These are phyloP conservation scores for Phytophthora sp. DNA, from an alignment of 352 stramenopile genomes.

Conservation along the genomic window DNA sequence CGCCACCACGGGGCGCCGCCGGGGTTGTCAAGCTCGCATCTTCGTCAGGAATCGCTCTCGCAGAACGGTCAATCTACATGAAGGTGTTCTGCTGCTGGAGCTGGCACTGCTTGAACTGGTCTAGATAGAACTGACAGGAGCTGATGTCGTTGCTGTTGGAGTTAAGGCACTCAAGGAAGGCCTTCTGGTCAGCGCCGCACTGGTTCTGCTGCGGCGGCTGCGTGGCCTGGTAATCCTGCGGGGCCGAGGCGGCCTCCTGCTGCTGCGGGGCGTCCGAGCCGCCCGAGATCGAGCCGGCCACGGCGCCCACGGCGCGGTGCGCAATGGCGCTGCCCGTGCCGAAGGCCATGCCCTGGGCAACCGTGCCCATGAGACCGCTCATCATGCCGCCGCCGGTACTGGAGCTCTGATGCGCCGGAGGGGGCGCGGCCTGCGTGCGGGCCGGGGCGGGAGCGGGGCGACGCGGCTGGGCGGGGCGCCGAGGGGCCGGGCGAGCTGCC, in stretches of 20 bases:
- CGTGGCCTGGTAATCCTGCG: constrained; percentile 33
- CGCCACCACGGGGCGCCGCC: neutral
- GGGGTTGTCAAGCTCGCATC: constrained; percentile 2
- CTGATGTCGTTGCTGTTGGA: constrained; percentile 88
- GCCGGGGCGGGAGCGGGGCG: constrained; percentile 58
- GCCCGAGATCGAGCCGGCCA: constrained; percentile 72
- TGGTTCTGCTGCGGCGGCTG: constrained; percentile 53
- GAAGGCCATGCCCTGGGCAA: constrained; percentile 98
- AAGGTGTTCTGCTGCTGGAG: constrained; percentile 75
- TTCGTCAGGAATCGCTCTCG: constrained; percentile 9
- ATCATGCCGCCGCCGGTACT: constrained; percentile 90
- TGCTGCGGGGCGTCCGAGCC: constrained; percentile 55
- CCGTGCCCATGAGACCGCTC: constrained; percentile 94
- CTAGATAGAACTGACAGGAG: constrained; percentile 89
- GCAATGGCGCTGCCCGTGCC: constrained; percentile 96
- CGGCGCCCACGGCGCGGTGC: constrained; percentile 90
- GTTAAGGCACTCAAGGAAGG: constrained; percentile 88
- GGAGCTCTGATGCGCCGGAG: constrained; percentile 59
- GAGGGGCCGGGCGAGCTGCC: constrained; percentile 39
- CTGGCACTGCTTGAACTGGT: constrained; percentile 88
- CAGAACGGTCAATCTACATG: constrained; percentile 45
- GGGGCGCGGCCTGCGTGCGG: constrained; percentile 51
- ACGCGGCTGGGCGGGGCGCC: constrained; percentile 47
- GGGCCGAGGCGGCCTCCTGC: constrained; percentile 37
- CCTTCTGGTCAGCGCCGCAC: constrained; percentile 80